Evolutionary conservation across 2,329 filamentous ascomycete species (phyloP), one percentile per base, ranked within the genome.

Genomic region (Bipolaris victoriae): DNA sequence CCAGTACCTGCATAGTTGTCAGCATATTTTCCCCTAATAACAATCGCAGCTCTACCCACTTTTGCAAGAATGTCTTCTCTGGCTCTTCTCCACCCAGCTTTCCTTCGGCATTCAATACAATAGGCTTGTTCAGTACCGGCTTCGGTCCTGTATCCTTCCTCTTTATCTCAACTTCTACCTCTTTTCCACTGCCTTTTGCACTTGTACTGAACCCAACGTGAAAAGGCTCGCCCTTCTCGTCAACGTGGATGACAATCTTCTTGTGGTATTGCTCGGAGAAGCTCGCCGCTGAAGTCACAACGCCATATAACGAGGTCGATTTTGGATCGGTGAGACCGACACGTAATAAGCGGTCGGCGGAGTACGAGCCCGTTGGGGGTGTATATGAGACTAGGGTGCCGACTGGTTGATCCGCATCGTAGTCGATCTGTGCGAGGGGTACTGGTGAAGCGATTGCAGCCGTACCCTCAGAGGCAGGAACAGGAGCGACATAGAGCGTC

Each of bases 381-480:
- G 73, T 74, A 55, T 73, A 76, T 7, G 75, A 76, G 20, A 65
- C 52, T 51, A 77, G 45, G 15, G 71, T 70, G 55, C 79, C 70
- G 22, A 71, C 62, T n/a, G 70, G 57, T 29, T 73, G 69, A 56
- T 76, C 76, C 49, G 70, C 58, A 49, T 76, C 76, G 68, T 78
- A 80, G 57, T 78, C 71, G 63, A 82, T 76, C 54, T 78, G 76
- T 47, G 79, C 78, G 54, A 80, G 75, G 29, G 75, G 72, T 40
- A 75, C 69, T 18, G 79, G 73, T 31, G 76, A 76, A 52, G 74
- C 65, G 39, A 73, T 63, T 35, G 70, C 59, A 49, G 70, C 65
- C 24, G 63, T 96, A 20, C 54, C 51, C 13, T 37, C 55, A 73
- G 92, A 89, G 74, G 89, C 90, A 62, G 92, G 88, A 65, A 99